Conservation (phyloP, 495 filamentous ascomycete genomes). For the Durotheca rogersii region DNA sequence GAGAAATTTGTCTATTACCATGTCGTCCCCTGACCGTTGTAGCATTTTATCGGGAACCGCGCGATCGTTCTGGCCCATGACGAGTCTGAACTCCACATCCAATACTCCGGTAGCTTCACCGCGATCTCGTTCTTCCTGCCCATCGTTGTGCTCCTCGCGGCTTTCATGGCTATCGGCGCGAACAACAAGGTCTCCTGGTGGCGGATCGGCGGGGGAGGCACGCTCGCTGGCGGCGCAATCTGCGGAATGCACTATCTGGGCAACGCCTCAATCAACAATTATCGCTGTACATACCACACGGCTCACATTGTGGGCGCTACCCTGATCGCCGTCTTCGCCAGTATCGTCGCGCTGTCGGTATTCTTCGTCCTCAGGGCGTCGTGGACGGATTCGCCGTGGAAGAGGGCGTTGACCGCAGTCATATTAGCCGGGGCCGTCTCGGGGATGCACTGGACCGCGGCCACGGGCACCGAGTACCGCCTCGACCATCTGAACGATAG, state of each 20-base stretch:
- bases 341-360: constrained; percentile 63
- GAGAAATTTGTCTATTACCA: neutral
- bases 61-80: constrained; percentile 70
- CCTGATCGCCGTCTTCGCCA: constrained; percentile 70
- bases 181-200: constrained; percentile 56
- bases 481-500: constrained; percentile 41
- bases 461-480: constrained; percentile 68
- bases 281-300: constrained; percentile 57
- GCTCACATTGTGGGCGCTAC: constrained; percentile 66
- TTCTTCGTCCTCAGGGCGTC: constrained; percentile 77
- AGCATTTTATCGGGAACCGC: constrained; percentile 82
- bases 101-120: constrained; percentile 72
- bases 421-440: constrained; percentile 72
- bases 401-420: constrained; percentile 62
- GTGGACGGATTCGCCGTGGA: constrained; percentile 81
- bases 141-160: constrained; percentile 67
- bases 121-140: constrained; percentile 80
- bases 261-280: constrained; percentile 79
- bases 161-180: constrained; percentile 66
- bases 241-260: constrained; percentile 92
- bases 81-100: constrained; percentile 61
- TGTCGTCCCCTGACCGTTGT: constrained; percentile 7
- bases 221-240: constrained; percentile 69
- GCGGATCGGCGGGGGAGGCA: constrained; percentile 62
- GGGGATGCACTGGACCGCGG: constrained; percentile 87